A percentile compares a stretch with the other conserved stretches of the same genome.
Conservation (phyloP, 2,329 filamentous ascomycete species). For the Clonostachys chloroleuca region DNA sequence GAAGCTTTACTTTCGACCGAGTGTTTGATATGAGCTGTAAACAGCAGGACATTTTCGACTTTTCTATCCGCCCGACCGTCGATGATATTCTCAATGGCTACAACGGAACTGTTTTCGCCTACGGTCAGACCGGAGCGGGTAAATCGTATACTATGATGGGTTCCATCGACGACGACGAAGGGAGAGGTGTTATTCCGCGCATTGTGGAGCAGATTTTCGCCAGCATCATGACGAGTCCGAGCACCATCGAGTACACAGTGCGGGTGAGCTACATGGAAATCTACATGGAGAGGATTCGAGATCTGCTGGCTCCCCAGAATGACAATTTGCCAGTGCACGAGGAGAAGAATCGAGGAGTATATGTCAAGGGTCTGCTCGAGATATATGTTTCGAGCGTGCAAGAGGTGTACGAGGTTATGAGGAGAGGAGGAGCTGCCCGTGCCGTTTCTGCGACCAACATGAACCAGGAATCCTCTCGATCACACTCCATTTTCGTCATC, state of each 20-base stretch:
- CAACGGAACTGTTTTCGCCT: slow-evolving; percentile 98
- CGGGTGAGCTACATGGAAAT: slow-evolving; percentile 99
- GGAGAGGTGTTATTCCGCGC: slow-evolving; percentile 91
- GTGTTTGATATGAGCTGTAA: slow-evolving; percentile 92
- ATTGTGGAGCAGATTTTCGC: slow-evolving; percentile 98
- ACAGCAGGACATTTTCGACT: slow-evolving; percentile 95
- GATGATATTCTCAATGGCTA: slow-evolving; percentile 98
- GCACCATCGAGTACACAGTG: slow-evolving; percentile 97
- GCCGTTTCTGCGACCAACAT: slow-evolving; percentile 97
- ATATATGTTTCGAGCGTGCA: slow-evolving; percentile 94
- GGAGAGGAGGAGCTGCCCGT: slow-evolving; percentile 82
- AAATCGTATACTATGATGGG: slow-evolving; percentile 94
- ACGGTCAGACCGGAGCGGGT: slow-evolving; percentile 95
- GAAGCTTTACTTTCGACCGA: slow-evolving; percentile 93
- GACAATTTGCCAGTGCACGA: slow-evolving; percentile 98
- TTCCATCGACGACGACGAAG: slow-evolving; percentile 79
- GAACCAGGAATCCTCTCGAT: slow-evolving; percentile 97
- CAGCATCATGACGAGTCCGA: slow-evolving; percentile 86
- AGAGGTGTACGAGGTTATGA: slow-evolving; percentile 96
- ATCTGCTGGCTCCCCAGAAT: slow-evolving; percentile 87
- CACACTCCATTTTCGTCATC: slow-evolving; percentile 96
- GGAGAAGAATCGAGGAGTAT: slow-evolving; percentile 92
- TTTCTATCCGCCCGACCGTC: slow-evolving; percentile 91
- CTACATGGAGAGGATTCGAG: slow-evolving; percentile 98
- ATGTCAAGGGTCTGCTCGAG: slow-evolving; percentile 91